Conservation (phyloP, 208 protist species). For the Trypanosoma scelopori region DNA sequence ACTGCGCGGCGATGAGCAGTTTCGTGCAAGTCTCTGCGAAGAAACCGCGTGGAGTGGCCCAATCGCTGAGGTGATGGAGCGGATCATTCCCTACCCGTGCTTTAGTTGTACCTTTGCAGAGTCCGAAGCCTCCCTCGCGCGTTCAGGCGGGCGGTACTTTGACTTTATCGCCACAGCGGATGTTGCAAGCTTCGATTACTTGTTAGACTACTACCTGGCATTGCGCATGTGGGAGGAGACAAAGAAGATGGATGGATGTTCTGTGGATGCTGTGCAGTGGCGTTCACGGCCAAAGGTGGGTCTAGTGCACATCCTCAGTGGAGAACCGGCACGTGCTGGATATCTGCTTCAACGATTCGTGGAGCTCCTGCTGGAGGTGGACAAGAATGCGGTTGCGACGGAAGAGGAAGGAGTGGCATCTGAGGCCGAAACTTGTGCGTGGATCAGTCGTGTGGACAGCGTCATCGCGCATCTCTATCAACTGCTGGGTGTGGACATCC, state of each 20-base stretch:
- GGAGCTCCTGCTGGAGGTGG: constrained; percentile 45
- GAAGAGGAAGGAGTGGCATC: constrained; percentile 7
- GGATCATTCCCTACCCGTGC: constrained; percentile 48
- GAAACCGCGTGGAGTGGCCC: constrained; percentile 2
- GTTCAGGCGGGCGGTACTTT: constrained; percentile 47
- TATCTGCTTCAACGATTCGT: constrained; percentile 58
- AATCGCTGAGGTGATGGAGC: constrained; percentile 19
- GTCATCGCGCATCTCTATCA: constrained; percentile 48
- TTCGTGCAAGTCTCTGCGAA: neutral
- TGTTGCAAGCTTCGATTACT: constrained; percentile 64
- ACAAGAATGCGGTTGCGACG: constrained; percentile 17
- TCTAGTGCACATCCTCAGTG: constrained; percentile 55
- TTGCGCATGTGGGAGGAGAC: constrained; percentile 3
- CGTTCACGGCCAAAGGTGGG: constrained; percentile 3
- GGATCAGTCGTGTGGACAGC: constrained; percentile 59
- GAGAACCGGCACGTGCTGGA: constrained; percentile 45
- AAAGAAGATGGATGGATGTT: neutral
- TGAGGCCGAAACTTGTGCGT: constrained; percentile 28
- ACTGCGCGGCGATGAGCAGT: constrained; percentile 24
- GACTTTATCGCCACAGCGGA: constrained; percentile 74
- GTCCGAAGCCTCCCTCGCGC: constrained; percentile 39
- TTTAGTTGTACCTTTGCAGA: constrained; percentile 46
- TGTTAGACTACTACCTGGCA: constrained; percentile 62
- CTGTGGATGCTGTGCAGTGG: neutral
- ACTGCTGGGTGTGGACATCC: constrained; percentile 61